A percentile compares a stretch with the other conserved stretches of the same genome.
Evolutionary conservation across 306 rosid genomes (phyloP).

Genomic region (Prunus mira): DNA sequence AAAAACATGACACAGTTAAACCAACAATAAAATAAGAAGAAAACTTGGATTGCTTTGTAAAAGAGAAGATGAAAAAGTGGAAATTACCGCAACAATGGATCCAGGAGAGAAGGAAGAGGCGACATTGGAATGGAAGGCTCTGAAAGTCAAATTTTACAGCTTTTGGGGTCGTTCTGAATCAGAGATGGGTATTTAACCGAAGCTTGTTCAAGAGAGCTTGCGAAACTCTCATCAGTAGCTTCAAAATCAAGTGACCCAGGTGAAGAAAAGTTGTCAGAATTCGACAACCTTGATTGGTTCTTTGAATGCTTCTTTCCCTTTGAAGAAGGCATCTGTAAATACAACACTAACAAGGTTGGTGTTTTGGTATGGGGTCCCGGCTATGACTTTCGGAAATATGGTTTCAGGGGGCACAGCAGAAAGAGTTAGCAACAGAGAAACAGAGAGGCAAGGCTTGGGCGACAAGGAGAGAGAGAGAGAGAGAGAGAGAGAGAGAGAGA

Average conservation of each 20-base stretch:
- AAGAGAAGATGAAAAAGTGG: neutral
- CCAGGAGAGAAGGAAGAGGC: slow-evolving; percentile 51
- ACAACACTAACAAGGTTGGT: too few species aligned
- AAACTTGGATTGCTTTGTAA: neutral
- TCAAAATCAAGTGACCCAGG: slow-evolving; percentile 27
- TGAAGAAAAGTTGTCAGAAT: slow-evolving; percentile 28
- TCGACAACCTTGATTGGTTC: slow-evolving; percentile 38
- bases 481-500: too few species aligned
- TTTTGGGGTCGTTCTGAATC: slow-evolving; percentile 31
- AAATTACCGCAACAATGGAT: slow-evolving; percentile 62
- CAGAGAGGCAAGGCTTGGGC: too few species aligned
- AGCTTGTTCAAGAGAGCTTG: slow-evolving; percentile 46
- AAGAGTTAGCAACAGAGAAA: too few species aligned
- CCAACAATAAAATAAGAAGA: neutral
- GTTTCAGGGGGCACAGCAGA: too few species aligned
- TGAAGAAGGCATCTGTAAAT: slow-evolving; percentile 59
- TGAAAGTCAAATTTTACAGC: slow-evolving; percentile 67
- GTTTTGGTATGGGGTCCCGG: too few species aligned
- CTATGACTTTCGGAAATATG: too few species aligned
- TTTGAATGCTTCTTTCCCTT: slow-evolving; percentile 56
- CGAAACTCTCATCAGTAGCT: slow-evolving; percentile 33
- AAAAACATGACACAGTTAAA: neutral
- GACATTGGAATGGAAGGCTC: slow-evolving; percentile 58
- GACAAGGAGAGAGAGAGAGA: too few species aligned
- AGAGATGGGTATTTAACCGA: slow-evolving; percentile 52